Percentiles rank a stretch among this genome's conserved stretches.
Conservation (phyloP, 1,284 basidiomycete species). For the Microstroma glucosiphilum region DNA sequence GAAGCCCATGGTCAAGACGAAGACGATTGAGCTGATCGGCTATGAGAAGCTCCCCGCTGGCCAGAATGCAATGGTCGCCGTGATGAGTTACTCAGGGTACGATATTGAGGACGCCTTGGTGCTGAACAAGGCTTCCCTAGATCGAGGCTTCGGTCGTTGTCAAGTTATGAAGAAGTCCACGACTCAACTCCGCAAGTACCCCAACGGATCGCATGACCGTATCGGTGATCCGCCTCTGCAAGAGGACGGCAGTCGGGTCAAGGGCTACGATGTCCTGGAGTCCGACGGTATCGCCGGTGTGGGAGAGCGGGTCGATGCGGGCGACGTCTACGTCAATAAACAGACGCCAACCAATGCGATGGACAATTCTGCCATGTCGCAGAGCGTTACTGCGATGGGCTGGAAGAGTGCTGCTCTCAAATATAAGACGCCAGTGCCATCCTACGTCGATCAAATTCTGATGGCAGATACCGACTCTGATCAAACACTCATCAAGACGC, state of each 20-base stretch:
- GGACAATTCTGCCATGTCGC: conserved; percentile 49
- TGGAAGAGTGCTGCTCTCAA: conserved; percentile 58
- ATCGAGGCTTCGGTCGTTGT: conserved; percentile 93
- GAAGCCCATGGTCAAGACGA: conserved; percentile 98
- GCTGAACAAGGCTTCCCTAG: conserved; percentile 73
- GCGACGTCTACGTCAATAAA: conserved; percentile 93
- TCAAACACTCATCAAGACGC: conserved; percentile 96
- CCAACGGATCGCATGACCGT: conserved; percentile 95
- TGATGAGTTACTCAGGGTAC: conserved; percentile 99
- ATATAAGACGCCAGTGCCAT: conserved; percentile 60
- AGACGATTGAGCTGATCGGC: conserved; percentile 79
- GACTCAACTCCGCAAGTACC: conserved; percentile 88
- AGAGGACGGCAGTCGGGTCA: conserved; percentile 61
- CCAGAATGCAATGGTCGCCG: conserved; percentile 95
- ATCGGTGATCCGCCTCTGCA: conserved; percentile 84
- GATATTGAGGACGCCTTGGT: conserved; percentile 99
- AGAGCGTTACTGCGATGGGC: conserved; percentile 21
- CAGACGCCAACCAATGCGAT: conserved; percentile 87
- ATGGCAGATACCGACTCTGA: conserved; percentile 85
- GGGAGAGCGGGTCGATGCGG: conserved; percentile 85
- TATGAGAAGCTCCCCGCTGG: conserved; percentile 96
- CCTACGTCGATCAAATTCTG: conserved; percentile 95
- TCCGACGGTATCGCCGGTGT: conserved; percentile 88
- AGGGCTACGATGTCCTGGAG: conserved; percentile 85
- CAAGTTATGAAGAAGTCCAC: conserved; percentile 95